These are phyloP conservation scores for Limonium bicolor DNA, from an alignment of 148 eudicot genomes.

Conservation along the genomic window DNA sequence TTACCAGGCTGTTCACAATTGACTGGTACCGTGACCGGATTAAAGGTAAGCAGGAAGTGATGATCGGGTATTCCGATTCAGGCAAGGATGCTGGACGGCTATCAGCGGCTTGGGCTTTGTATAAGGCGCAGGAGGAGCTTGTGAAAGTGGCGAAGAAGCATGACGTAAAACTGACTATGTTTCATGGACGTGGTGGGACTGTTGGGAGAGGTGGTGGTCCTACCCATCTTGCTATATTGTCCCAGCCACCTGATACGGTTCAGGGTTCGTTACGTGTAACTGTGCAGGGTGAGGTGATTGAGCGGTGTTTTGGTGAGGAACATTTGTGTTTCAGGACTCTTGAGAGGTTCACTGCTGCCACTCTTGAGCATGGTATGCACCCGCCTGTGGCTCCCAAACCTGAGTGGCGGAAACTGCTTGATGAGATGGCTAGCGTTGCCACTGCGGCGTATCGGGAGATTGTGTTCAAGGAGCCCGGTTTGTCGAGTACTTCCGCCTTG, in stretches of 20 bases:
- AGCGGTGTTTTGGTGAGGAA: constrained; percentile 11
- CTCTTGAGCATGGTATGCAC: constrained; percentile 13
- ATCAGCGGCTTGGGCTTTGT: constrained; percentile 11
- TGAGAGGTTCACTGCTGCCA: constrained; percentile 11
- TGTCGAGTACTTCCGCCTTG: constrained; percentile 12
- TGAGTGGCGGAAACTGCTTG: constrained; percentile 9
- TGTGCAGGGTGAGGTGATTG: constrained; percentile 12
- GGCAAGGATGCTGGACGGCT: constrained; percentile 10
- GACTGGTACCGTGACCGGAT: constrained; percentile 10
- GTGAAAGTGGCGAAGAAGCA: constrained; percentile 4
- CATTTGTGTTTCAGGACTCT: constrained; percentile 13
- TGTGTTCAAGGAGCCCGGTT: constrained; percentile 12
- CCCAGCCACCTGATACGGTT: constrained; percentile 11
- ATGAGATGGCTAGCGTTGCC: constrained; percentile 11
- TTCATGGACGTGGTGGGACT: constrained; percentile 13
- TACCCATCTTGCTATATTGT: constrained; percentile 12
- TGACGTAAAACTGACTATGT: constrained; percentile 9
- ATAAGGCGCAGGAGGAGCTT: constrained; percentile 13
- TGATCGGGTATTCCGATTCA: constrained; percentile 10
- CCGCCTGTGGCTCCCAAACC: constrained; percentile 10
- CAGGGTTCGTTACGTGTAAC: constrained; percentile 11
- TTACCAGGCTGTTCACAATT: constrained; percentile 7
- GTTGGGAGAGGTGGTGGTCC: constrained; percentile 15
- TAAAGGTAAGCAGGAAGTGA: constrained; percentile 9
- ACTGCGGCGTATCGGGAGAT: constrained; percentile 7